These are phyloP conservation scores for Tranzscheliella williamsii DNA, from an alignment of 1,284 basidiomycete genomes.

Conservation along the genomic window DNA sequence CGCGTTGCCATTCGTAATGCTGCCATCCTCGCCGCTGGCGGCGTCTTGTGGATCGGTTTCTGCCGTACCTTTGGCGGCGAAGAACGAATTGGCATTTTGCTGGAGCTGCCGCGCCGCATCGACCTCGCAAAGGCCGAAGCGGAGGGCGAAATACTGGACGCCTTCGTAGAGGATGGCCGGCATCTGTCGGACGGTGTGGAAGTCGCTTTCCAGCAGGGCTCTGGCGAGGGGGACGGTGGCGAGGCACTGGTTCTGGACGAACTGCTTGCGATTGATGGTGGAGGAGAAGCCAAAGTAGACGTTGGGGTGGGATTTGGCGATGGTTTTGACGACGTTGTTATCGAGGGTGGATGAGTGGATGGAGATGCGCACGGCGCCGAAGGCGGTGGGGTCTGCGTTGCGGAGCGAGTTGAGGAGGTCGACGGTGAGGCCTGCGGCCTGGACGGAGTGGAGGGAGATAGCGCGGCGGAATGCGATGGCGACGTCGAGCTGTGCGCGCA, in stretches of 20 bases:
- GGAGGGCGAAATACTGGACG: conserved; percentile 21
- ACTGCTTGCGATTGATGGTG: conserved; percentile 51
- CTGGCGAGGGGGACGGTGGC: conserved; percentile 21
- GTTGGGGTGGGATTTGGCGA: conserved; percentile 44
- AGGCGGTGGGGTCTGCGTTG: conserved; percentile 14
- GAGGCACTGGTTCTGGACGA: conserved; percentile 28
- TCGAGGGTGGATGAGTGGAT: conserved; percentile 57
- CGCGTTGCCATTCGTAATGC: too few relatives aligned
- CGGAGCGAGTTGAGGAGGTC: conserved; percentile 34
- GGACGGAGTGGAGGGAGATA: conserved; percentile 56
- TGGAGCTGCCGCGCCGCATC: conserved; percentile 17
- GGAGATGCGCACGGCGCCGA: conserved; percentile 33
- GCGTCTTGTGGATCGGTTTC: conserved; percentile 2
- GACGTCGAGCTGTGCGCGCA: conserved; percentile 45
- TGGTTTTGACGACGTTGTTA: conserved; percentile 34
- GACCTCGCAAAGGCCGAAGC: conserved; percentile 2
- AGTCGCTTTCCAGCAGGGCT: conserved; percentile 51
- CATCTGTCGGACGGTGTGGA: conserved; percentile 38
- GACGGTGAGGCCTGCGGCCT: conserved; percentile 43
- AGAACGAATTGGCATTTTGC: conserved; percentile 21
- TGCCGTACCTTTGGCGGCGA: background rate
- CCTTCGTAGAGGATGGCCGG: conserved; percentile 12
- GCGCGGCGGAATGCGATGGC: conserved; percentile 41
- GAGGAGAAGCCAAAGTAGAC: conserved; percentile 55
- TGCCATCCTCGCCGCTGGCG: too few relatives aligned